A percentile compares a stretch with the other conserved stretches of the same genome.
phyloP scores from a whole-genome alignment of 2,329 filamentous ascomycete genomes.

The Endocalyx cinctus region DNA sequence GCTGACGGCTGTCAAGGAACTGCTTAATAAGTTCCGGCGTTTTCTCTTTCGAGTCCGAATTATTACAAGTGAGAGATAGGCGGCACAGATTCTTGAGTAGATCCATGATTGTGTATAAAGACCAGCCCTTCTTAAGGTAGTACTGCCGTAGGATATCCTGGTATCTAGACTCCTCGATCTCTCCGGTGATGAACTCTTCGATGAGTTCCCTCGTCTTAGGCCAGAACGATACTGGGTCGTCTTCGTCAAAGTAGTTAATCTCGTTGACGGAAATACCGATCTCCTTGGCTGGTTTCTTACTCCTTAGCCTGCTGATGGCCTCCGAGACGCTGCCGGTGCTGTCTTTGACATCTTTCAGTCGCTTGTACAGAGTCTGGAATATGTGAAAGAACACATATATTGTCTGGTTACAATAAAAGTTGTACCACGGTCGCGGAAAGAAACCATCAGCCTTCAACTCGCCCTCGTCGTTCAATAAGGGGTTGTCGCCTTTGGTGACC shows the following conservation, averaged over 20 bases:
- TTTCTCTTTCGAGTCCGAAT: conserved; percentile 85
- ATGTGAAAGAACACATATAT: conserved; percentile 94
- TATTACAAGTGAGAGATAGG: conserved; percentile 78
- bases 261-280: conserved; percentile 78
- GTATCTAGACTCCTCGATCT: conserved; percentile 76
- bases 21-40: conserved; percentile 84
- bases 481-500: conserved; percentile 51
- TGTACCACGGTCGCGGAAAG: conserved; percentile 76
- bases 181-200: conserved; percentile 78
- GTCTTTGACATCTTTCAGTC: conserved; percentile 78
- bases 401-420: conserved; percentile 85
- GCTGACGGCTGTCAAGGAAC: conserved; percentile 76
- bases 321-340: conserved; percentile 68
- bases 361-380: conserved; percentile 84
- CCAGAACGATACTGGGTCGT: conserved; percentile 69
- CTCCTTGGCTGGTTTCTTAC: conserved; percentile 74
- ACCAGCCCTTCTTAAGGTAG: conserved; percentile 88
- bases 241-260: conserved; percentile 70
- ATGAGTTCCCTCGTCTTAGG: conserved; percentile 78
- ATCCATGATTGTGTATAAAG: conserved; percentile 88
- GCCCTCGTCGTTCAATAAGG: conserved; percentile 52
- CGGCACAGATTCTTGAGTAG: conserved; percentile 77
- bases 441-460: conserved; percentile 73
- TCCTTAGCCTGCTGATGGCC: conserved; percentile 68
- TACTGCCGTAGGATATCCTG: conserved; percentile 89